Conservation (phyloP, 169 alveolate species). For the Plasmodium knowlesi region DNA sequence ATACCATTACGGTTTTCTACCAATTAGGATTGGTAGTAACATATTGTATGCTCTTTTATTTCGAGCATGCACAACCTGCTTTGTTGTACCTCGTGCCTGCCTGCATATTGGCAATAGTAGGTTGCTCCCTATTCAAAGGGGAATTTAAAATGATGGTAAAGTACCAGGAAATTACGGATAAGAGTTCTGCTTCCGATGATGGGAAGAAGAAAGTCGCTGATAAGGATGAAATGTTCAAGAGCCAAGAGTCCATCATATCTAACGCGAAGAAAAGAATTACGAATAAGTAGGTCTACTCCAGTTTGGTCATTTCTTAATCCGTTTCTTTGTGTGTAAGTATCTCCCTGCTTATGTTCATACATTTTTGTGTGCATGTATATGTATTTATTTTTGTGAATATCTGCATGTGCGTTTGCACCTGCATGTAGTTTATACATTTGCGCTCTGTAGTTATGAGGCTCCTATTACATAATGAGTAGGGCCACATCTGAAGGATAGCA, state of each 20-base stretch:
- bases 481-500: neutral
- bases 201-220: slow-evolving; percentile 23
- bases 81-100: slow-evolving; percentile 92
- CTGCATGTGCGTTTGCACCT: neutral
- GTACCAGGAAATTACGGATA: slow-evolving; percentile 73
- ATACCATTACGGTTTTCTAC: slow-evolving; percentile 86
- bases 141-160: slow-evolving; percentile 66
- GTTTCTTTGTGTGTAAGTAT: slow-evolving; percentile 4
- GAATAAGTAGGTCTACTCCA: neutral
- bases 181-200: neutral
- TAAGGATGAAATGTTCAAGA: slow-evolving; percentile 26
- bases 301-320: neutral
- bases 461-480: neutral
- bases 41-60: slow-evolving; percentile 87
- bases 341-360: neutral
- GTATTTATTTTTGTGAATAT: neutral
- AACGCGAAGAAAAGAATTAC: slow-evolving; percentile 35
- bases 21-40: slow-evolving; percentile 89
- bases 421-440: neutral
- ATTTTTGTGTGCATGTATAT: neutral
- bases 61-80: slow-evolving; percentile 93
- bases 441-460: neutral
- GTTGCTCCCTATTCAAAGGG: slow-evolving; percentile 71
- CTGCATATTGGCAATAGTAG: slow-evolving; percentile 80
- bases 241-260: slow-evolving; percentile 33